These are phyloP conservation scores for Torulaspora pretoriensis DNA, from an alignment of 1,139 yeast species.

Conservation along the genomic window DNA sequence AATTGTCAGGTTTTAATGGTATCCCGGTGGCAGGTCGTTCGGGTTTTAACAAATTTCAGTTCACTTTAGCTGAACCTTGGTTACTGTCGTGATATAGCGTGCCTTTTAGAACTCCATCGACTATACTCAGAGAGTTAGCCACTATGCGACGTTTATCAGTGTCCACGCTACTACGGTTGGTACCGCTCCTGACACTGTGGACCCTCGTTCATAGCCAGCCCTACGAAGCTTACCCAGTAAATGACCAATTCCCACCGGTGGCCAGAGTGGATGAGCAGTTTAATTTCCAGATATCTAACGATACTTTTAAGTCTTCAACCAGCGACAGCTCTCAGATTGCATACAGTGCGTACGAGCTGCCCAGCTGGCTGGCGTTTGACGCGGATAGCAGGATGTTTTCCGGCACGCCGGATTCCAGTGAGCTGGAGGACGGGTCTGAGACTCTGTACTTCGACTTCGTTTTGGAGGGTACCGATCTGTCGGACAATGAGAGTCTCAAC, in stretches of 20 bases:
- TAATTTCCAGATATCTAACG: slow-evolving; percentile 62
- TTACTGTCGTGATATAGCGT: background rate
- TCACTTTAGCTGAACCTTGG: background rate
- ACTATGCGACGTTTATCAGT: slow-evolving; percentile 5
- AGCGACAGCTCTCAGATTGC: slow-evolving; percentile 42
- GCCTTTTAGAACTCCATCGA: background rate
- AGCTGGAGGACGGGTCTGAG: slow-evolving; percentile 42
- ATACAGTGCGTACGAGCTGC: slow-evolving; percentile 57
- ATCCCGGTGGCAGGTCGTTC: background rate
- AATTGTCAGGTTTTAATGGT: background rate
- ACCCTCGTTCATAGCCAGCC: slow-evolving; percentile 33
- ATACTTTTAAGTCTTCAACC: slow-evolving; percentile 58
- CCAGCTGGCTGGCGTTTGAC: slow-evolving; percentile 78
- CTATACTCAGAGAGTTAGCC: background rate
- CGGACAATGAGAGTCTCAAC: slow-evolving; percentile 43
- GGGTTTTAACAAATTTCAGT: background rate
- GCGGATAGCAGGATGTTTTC: slow-evolving; percentile 52
- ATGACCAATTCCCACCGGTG: slow-evolving; percentile 80
- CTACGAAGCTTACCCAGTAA: slow-evolving; percentile 72
- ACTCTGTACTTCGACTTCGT: slow-evolving; percentile 39
- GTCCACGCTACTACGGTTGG: slow-evolving; percentile 9
- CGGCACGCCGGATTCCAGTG: slow-evolving; percentile 60
- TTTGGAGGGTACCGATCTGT: slow-evolving; percentile 61
- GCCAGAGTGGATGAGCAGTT: slow-evolving; percentile 67
- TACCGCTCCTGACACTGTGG: slow-evolving; percentile 6